These are phyloP conservation scores for Talaromyces sp. DNA, from an alignment of 2,329 filamentous ascomycete genomes.

Conservation along the genomic window DNA sequence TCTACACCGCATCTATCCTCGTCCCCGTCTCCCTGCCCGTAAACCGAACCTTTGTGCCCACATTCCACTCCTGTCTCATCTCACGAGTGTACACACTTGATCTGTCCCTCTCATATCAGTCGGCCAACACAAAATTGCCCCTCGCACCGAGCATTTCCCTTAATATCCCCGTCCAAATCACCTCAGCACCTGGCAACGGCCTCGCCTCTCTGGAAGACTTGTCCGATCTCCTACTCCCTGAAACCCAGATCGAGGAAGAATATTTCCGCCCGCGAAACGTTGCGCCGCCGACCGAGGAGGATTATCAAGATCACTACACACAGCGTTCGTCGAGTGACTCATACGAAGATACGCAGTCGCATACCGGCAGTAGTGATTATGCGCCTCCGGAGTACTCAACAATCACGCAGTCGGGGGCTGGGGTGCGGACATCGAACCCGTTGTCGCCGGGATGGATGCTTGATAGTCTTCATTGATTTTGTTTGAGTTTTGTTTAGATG, in stretches of 20 bases:
- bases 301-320: background rate
- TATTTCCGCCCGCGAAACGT: constrained; percentile 30
- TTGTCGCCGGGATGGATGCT: constrained; percentile 6
- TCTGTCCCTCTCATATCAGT: constrained; percentile 55
- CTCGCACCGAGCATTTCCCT: constrained; percentile 39
- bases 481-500: background rate
- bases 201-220: constrained; percentile 16
- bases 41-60: constrained; percentile 65
- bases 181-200: constrained; percentile 21
- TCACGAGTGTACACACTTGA: constrained; percentile 62
- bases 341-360: background rate
- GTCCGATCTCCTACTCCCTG: constrained; percentile 21
- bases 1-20: constrained; percentile 61
- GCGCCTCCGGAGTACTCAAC: constrained; percentile 11
- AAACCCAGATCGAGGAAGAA: constrained; percentile 28
- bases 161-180: constrained; percentile 44
- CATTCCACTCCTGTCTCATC: constrained; percentile 66
- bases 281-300: constrained; percentile 18
- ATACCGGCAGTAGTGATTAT: background rate
- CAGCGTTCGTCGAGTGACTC: background rate
- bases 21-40: constrained; percentile 61
- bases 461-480: constrained; percentile 15
- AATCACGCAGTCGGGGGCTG: background rate
- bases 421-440: background rate
- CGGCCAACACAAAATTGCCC: constrained; percentile 41